Evolutionary conservation across 306 rosid genomes (phyloP).

Genomic region (Malus asiatica): DNA sequence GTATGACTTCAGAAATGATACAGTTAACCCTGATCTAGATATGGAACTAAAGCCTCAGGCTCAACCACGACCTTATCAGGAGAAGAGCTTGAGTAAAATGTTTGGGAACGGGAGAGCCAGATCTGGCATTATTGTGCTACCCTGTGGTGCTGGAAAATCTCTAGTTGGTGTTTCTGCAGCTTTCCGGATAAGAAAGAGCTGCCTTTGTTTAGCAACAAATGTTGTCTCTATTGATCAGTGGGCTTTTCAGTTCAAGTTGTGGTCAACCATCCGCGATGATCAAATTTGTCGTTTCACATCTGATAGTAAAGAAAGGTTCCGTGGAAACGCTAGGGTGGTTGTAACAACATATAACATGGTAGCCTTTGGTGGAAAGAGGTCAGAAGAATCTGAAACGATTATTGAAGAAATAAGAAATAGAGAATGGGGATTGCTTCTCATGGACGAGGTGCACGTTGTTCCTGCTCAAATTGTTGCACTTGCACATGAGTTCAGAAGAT

Average conservation of each 20-base stretch:
- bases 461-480: too few species aligned
- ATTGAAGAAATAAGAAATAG: slow-evolving; percentile 95
- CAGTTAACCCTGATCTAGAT: slow-evolving; percentile 92
- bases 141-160: slow-evolving; percentile 98
- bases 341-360: slow-evolving; percentile 96
- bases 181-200: slow-evolving; percentile 80
- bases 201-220: slow-evolving; percentile 96
- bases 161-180: slow-evolving; percentile 99
- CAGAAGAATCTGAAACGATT: slow-evolving; percentile 91
- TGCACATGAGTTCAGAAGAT: too few species aligned
- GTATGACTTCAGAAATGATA: slow-evolving; percentile 95
- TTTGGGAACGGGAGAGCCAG: slow-evolving; percentile 99
- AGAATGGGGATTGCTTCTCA: slow-evolving; percentile 93
- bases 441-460: slow-evolving; percentile 99
- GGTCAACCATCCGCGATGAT: slow-evolving; percentile 95
- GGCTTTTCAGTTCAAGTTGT: slow-evolving; percentile 94
- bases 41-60: slow-evolving; percentile 97
- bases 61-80: slow-evolving; percentile 97
- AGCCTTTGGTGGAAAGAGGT: slow-evolving; percentile 92
- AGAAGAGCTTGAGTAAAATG: slow-evolving; percentile 98
- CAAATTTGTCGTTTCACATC: slow-evolving; percentile 96
- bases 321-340: slow-evolving; percentile 93
- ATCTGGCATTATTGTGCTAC: slow-evolving; percentile 93
- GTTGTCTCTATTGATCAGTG: slow-evolving; percentile 98
- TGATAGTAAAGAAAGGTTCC: slow-evolving; percentile 92